Evolutionary conservation across 257 asterid genomes (phyloP), one percentile per base, ranked within the genome.

Genomic region (Linaria vulgaris): DNA sequence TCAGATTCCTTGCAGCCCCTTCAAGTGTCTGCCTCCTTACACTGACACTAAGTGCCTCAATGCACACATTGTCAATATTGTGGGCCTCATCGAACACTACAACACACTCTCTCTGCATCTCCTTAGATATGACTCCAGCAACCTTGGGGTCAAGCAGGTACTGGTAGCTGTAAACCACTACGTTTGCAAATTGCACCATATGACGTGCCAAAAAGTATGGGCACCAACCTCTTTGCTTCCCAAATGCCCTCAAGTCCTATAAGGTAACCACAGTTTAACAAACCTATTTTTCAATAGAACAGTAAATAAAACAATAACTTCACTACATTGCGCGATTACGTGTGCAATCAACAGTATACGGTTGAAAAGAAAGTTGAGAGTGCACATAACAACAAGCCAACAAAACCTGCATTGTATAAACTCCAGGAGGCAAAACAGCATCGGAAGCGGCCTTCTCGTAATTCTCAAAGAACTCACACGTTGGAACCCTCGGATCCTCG

Each of bases 71-170:
- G 76, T 94, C 99, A 34, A 94, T 94, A 70, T 94, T 94, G 74
- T 94, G 99, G 48, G 97, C 99, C 85, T 94, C 99, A 60, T 94
- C 99, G 74, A 94, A 94, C 72, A 94, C 97, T 63, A 94, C 97
- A 50, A 94, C 99, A 37, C 90, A 73, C 80, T 90, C 99, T 69
- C 84, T 87, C 82, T 90, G 96, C 97, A 94, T 94, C 87, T 94
- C 97, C 76, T 87, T 94, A 3, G 99, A 94, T 78, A 94, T 94
- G 66, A 94, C 82, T 61, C 91, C 91, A 1, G 99, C 99, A 74
- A 94, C 99, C 78, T 94, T 94, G 23, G 99, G 99, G 79, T 94
- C 99, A 69, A 94, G 97, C 57, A 94, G 74, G 78, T 94, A 94
- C 69, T 94, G 99, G 77, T 94, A 94, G 79, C 99, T 94, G 56